These are phyloP conservation scores for Dipteronia sinensis DNA, from an alignment of 345 rosid genomes.

Conservation along the genomic window DNA sequence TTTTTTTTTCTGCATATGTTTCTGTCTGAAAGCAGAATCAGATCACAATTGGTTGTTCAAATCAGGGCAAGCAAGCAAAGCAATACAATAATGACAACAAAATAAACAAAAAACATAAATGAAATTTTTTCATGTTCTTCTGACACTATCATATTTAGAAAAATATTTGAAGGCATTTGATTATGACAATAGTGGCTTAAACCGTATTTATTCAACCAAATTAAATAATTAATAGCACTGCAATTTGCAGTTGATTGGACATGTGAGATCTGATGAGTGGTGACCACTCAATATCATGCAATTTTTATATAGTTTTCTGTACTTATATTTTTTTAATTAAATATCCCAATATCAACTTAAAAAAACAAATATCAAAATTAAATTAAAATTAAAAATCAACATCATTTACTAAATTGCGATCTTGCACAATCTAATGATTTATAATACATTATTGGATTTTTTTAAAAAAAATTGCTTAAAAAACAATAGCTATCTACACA, in stretches of 20 bases:
- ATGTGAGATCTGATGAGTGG: neutral
- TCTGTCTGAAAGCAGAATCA: constrained; percentile 7
- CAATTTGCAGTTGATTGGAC: constrained; percentile 6
- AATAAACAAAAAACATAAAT: neutral
- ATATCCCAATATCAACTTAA: neutral
- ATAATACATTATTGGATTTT: too few species aligned
- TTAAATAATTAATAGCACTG: neutral
- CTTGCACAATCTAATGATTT: too few species aligned
- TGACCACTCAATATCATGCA: neutral
- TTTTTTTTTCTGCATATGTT: neutral
- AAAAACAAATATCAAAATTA: neutral
- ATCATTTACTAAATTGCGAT: neutral
- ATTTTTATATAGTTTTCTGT: too few species aligned
- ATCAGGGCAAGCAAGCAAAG: neutral
- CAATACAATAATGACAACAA: neutral
- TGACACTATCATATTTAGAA: neutral
- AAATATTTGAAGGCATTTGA: neutral
- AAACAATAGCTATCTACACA: too few species aligned
- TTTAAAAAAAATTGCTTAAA: too few species aligned
- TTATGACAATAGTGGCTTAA: neutral
- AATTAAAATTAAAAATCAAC: too few species aligned
- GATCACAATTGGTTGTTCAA: neutral
- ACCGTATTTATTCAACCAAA: neutral
- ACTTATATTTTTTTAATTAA: too few species aligned
- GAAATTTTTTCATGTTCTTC: constrained; percentile 8